Base-by-base conservation (phyloP, 1,139 yeast genomes). In the Blastobotrys capitulatus region DNA sequence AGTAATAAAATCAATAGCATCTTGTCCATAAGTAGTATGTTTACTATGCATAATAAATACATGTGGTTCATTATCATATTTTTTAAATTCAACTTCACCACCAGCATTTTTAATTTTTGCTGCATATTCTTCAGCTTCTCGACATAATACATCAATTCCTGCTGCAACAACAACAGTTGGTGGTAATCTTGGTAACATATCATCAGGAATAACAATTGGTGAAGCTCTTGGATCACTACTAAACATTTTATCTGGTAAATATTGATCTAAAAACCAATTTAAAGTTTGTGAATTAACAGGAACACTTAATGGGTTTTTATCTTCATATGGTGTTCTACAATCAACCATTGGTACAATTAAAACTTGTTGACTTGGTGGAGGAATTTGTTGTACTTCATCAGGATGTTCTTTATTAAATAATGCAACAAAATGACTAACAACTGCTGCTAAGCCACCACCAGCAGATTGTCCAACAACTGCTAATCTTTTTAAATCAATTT, bases 391-490 rank as follows among this genome's bases (percentile, higher is more conserved):
- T 6, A 12, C 36, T n/a, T 27, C 25, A 8, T n/a, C 25, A 6
- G 19, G 20, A 25, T 62, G 69, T 55, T 71, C 71, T n/a, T 16
- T 25, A 25, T 49, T 49, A 29, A 42, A 42, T 4, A 42, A 12
- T n/a, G 29, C 22, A 18, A 49, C 44, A 18, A 42, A 29, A 31
- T 75, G 77, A 15, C 72, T 60, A 39, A 74, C 65, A 13, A 71
- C 65, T 1, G 76, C 77, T n/a, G 76, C 66, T 52, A 74, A 62
- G 55, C 72, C 71, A 1, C 77, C 78, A 18, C 78, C 80, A 16
- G 79, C 79, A 1, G 79, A 75, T 1, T 75, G 70, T 0, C 80
- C 79, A 12, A 71, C 77, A 25, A 73, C 62, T 10, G 72, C 71
- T 15, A 76, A 60, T 42, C 67, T 70, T 31, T 58, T 57, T 32